These are phyloP conservation scores for Aspergillus melleus DNA, from an alignment of 2,329 filamentous ascomycete genomes.

Conservation along the genomic window DNA sequence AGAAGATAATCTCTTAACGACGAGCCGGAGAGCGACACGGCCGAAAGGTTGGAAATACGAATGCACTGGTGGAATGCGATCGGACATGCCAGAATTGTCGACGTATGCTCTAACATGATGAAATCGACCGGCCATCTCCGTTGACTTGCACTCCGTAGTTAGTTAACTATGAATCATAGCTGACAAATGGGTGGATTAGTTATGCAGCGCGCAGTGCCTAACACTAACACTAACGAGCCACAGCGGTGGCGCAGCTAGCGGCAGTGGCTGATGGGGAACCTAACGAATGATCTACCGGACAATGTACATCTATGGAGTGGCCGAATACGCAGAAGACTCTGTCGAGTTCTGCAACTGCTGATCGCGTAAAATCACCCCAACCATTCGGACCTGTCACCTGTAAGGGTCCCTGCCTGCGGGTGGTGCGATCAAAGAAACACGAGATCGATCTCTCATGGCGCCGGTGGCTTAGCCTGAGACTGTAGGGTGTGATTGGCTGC, in stretches of 20 bases:
- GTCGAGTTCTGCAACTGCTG: neutral
- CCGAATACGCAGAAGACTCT: neutral
- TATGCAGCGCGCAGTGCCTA: neutral
- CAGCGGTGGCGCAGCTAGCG: neutral
- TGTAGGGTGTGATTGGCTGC: conserved; percentile 7
- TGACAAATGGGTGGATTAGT: neutral
- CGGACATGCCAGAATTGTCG: conserved; percentile 6
- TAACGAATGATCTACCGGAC: neutral
- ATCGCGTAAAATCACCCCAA: neutral
- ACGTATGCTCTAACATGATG: neutral
- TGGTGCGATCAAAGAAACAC: conserved; percentile 16
- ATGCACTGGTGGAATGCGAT: conserved; percentile 8
- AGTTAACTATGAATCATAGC: neutral
- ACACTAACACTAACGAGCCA: neutral
- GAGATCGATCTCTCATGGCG: conserved; percentile 11
- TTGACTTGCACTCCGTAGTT: no score
- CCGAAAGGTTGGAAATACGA: neutral
- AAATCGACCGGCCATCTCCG: neutral
- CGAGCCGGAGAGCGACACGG: neutral
- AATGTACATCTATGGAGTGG: neutral
- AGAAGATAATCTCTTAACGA: neutral
- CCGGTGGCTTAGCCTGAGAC: conserved; percentile 10
- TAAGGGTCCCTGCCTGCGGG: conserved; percentile 11
- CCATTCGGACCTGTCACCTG: conserved; percentile 15
- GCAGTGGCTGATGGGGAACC: neutral